Percentiles rank a stretch among this genome's conserved stretches.
These are phyloP conservation scores for Acanthamoeba divionensis DNA, from an alignment of 208 protist genomes.

Conservation along the genomic window DNA sequence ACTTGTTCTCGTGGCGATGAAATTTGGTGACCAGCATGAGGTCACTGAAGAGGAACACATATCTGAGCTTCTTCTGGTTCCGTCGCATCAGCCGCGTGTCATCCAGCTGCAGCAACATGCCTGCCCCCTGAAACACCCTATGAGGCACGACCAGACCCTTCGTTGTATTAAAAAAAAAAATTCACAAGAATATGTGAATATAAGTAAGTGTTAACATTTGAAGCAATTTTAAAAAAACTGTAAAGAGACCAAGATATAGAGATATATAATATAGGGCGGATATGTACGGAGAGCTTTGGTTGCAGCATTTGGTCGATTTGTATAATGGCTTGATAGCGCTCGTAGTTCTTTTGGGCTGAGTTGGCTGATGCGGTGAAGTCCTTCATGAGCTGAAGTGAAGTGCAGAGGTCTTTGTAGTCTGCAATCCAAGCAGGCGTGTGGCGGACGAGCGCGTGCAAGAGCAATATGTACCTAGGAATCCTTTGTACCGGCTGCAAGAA, in stretches of 20 bases:
- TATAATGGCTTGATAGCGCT: conserved; percentile 12
- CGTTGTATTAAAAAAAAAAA: too few species aligned
- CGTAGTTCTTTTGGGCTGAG: background rate
- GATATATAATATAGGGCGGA: background rate
- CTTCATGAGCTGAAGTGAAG: background rate
- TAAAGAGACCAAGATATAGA: background rate
- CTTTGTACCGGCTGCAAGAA: conserved; percentile 17
- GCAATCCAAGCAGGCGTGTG: background rate
- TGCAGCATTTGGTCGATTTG: background rate
- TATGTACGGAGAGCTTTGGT: background rate
- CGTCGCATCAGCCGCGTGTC: conserved; percentile 3
- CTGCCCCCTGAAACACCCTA: background rate
- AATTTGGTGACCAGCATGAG: conserved; percentile 15
- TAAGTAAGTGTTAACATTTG: background rate
- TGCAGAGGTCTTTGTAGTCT: background rate
- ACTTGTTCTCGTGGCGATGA: background rate
- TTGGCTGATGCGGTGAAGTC: background rate
- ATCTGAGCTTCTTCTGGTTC: background rate
- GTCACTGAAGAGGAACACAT: conserved; percentile 35
- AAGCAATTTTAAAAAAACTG: background rate
- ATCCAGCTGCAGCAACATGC: background rate
- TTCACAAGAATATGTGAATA: too few species aligned
- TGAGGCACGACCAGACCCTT: background rate
- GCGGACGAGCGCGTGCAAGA: background rate
- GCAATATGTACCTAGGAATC: conserved; percentile 32